Conservation (phyloP, 2,329 filamentous ascomycete genomes). For the Aspergillus novofumigatus region DNA sequence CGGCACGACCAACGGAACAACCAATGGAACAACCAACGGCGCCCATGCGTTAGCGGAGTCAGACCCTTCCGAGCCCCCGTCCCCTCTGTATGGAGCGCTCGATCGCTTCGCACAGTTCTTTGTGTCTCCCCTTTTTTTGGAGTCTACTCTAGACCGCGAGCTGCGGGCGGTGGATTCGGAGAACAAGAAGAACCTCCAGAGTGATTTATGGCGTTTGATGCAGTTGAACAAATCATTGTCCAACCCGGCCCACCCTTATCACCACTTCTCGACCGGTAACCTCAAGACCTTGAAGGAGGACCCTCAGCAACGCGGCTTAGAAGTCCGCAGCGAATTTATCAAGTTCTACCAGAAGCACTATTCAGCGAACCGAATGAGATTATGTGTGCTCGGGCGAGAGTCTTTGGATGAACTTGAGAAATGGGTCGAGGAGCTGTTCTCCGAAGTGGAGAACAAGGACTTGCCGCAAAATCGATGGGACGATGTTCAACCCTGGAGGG, state of each 20-base stretch:
- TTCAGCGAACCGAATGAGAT: slow-evolving; percentile 89
- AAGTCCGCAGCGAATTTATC: slow-evolving; percentile 87
- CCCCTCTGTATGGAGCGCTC: slow-evolving; percentile 74
- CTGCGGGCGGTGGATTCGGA: slow-evolving; percentile 87
- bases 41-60: slow-evolving; percentile 11
- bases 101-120: slow-evolving; percentile 96
- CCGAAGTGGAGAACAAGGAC: slow-evolving; percentile 75
- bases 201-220: slow-evolving; percentile 79
- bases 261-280: slow-evolving; percentile 88
- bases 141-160: slow-evolving; percentile 80
- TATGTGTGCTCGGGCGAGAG: slow-evolving; percentile 80
- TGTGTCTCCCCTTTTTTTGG: slow-evolving; percentile 78
- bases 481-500: slow-evolving; percentile 54
- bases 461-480: slow-evolving; percentile 67
- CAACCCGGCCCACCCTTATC: slow-evolving; percentile 81
- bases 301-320: slow-evolving; percentile 72
- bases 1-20: slow-evolving; percentile 19
- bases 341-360: slow-evolving; percentile 87
- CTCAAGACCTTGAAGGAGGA: slow-evolving; percentile 78
- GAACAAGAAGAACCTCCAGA: slow-evolving; percentile 96
- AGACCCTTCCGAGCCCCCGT: slow-evolving; percentile 27
- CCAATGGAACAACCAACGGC: slow-evolving; percentile 23
- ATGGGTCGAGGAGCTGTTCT: slow-evolving; percentile 82
- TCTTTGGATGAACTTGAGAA: slow-evolving; percentile 73
- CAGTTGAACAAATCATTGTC: slow-evolving; percentile 87